Evolutionary conservation across 192 early-diverging fungal species (phyloP), one percentile per base, ranked within the genome.

Genomic region (Jimgerdemannia lactiflua): DNA sequence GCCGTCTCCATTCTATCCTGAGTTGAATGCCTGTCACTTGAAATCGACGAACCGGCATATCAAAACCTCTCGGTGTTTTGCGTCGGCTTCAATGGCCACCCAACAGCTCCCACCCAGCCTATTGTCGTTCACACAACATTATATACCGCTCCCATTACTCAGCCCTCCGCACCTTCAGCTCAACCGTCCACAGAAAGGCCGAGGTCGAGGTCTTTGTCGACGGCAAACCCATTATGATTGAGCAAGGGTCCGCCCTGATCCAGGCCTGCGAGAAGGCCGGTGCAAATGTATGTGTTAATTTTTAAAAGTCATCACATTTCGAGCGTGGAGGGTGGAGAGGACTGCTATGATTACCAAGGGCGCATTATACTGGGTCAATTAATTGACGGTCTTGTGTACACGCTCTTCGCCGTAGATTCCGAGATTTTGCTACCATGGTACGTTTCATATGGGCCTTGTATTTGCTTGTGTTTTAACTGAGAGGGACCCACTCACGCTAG

Each of bases 181-280:
- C 87, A 67, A 83, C 85, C 43, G 68, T 77, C 65, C 76, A 77
- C 54, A 80, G 75, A 70, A 85, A 80, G 65, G 87, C 93, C 72
- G 91, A 94, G 79, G 89, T 95, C 42, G 94, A 96, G 75, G 87
- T 94, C 78, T 96, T 96, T 83, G 89, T 99, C 64, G 92, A 99
- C 84, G 94, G 94, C 72, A 94, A 94, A 84, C 80, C 94, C 4
- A 92, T 99, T 39, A 90, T 88, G 86, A 89, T 98, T 67, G 97
- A 98, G 78, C 88, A 91, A 76, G 98, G 98, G 41, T 88, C 94
- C 42, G 96, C 98, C 41, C 86, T 98, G 63, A 99, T 99, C 85
- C 98, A 99, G 87, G 98, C 98, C 29, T 96, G 95, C 76, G 98
- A 99, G 73, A 92, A 95, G 83, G 95, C 94, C 59, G 97, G 97